Conservation (phyloP, 805 yeast species). For the Candida ficus region DNA sequence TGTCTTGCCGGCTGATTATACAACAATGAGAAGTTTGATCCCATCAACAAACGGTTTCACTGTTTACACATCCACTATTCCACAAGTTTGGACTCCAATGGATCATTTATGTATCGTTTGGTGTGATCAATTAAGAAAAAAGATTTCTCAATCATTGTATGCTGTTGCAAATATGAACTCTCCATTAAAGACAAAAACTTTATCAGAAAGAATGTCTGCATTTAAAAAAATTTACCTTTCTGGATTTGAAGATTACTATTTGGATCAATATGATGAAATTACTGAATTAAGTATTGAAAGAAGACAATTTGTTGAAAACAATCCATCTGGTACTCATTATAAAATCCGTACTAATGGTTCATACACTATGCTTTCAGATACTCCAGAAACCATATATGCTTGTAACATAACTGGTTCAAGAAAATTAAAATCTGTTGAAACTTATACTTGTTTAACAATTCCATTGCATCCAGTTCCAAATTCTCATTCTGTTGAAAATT, state of each 20-base stretch:
- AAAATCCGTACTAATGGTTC: constrained; percentile 1
- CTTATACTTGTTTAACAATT: constrained; percentile 3
- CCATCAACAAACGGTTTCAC: constrained; percentile 79
- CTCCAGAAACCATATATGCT: constrained; percentile 21
- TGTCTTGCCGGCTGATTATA: constrained; percentile 85
- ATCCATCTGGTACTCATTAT: constrained; percentile 1
- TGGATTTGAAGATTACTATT: constrained; percentile 48
- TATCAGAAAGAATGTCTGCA: constrained; percentile 52
- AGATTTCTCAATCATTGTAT: constrained; percentile 52
- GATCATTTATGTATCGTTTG: constrained; percentile 95
- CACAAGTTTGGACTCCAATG: constrained; percentile 87
- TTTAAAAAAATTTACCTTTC: constrained; percentile 43
- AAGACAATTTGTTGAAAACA: not conserved
- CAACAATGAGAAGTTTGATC: constrained; percentile 63
- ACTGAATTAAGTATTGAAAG: not conserved
- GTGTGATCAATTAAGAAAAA: constrained; percentile 83
- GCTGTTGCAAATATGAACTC: constrained; percentile 49
- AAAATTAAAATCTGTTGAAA: constrained; percentile 47
- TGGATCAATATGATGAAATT: constrained; percentile 20
- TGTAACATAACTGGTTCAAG: constrained; percentile 17
- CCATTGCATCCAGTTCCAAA: constrained; percentile 4
- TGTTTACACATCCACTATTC: constrained; percentile 79
- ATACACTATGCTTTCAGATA: constrained; percentile 2
- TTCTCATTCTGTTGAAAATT: not conserved
- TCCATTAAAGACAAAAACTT: constrained; percentile 45